These are phyloP conservation scores for Massariosphaeria phaeospora DNA, from an alignment of 495 filamentous ascomycete genomes.

Conservation along the genomic window DNA sequence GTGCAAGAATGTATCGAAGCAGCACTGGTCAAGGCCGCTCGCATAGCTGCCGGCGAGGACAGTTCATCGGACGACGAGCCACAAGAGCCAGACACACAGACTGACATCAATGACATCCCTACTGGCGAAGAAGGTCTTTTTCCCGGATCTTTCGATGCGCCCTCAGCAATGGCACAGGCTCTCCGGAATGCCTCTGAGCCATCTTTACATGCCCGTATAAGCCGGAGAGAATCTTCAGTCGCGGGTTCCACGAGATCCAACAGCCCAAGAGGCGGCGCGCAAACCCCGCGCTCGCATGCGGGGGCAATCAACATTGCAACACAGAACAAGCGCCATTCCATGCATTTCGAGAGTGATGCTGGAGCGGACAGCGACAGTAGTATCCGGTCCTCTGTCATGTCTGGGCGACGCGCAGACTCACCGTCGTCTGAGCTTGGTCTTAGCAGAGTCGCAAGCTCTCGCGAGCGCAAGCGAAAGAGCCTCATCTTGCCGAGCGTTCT, in stretches of 20 bases:
- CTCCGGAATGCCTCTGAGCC: slow-evolving; percentile 47
- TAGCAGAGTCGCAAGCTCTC: slow-evolving; percentile 60
- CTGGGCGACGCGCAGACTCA: slow-evolving; percentile 74
- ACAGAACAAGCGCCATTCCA: slow-evolving; percentile 65
- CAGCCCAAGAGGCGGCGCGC: slow-evolving; percentile 77
- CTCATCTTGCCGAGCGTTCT: slow-evolving; percentile 67
- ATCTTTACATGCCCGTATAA: slow-evolving; percentile 36
- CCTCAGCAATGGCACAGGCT: slow-evolving; percentile 55
- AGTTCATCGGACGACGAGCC: slow-evolving; percentile 61
- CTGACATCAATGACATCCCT: slow-evolving; percentile 38
- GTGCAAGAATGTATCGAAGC: slow-evolving; percentile 94
- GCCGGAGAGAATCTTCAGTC: slow-evolving; percentile 54
- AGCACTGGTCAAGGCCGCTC: slow-evolving; percentile 82
- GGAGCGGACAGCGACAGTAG: slow-evolving; percentile 82
- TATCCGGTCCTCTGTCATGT: slow-evolving; percentile 66
- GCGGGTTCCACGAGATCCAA: slow-evolving; percentile 72
- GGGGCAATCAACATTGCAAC: slow-evolving; percentile 59
- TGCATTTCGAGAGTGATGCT: slow-evolving; percentile 72
- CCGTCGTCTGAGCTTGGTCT: slow-evolving; percentile 81
- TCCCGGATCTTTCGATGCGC: slow-evolving; percentile 52
- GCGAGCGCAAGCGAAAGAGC: slow-evolving; percentile 77
- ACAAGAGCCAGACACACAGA: slow-evolving; percentile 34
- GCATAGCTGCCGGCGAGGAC: slow-evolving; percentile 77
- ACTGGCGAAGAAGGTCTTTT: slow-evolving; percentile 47
- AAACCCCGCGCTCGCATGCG: slow-evolving; percentile 81